Base-by-base conservation (phyloP, 2,329 filamentous ascomycete genomes). In the Chrysosporium queenslandicum region DNA sequence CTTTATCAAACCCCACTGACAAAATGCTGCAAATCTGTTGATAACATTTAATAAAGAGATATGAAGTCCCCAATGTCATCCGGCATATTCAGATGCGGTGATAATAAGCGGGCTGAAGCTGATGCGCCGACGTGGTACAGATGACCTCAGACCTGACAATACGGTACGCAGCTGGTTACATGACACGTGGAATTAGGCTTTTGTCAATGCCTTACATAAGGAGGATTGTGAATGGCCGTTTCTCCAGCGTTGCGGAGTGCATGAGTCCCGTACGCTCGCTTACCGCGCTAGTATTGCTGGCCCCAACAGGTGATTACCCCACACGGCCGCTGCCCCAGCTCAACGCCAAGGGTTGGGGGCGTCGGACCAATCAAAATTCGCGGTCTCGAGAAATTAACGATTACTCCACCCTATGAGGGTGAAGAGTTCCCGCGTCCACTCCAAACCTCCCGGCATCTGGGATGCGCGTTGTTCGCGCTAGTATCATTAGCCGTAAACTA, bases 101-200 rank as follows among this genome's bases (percentile, higher is more conserved):
- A 46, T 3, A 21, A 46, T 43, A 43, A 43, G 40, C 41, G 25
- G 25, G 21, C 21, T 29, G 12, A 21, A n/a, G 34, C 14, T 14
- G 34, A 5, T n/a, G 21, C 7, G 7, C 1, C 27, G 21, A 14
- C 3, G 45, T 25, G 11, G 21, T 27, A 27, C 20, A n/a, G 29
- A 47, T 47, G 45, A 47, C 37, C 18, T 23, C 37, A 40, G 40
- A 25, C 5, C 20, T 43, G 21, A 45, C 42, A 30, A 14, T 45
- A 45, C 42, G 27, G 7, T 45, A 45, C 42, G 21, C 40, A n/a
- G 9, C 21, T 12, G 40, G 40, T 45, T 29, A 45, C 42, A 45
- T 34, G 43, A 46, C 43, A 46, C 43, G 43, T 46, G 43, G 43
- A 46, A 34, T 36, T 46, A 21, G 16, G 27, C 16, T n/a, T 37